A percentile compares a stretch with the other conserved stretches of the same genome.
Evolutionary conservation across 805 yeast species (phyloP).

Genomic region (Huiozyma naganishii): DNA sequence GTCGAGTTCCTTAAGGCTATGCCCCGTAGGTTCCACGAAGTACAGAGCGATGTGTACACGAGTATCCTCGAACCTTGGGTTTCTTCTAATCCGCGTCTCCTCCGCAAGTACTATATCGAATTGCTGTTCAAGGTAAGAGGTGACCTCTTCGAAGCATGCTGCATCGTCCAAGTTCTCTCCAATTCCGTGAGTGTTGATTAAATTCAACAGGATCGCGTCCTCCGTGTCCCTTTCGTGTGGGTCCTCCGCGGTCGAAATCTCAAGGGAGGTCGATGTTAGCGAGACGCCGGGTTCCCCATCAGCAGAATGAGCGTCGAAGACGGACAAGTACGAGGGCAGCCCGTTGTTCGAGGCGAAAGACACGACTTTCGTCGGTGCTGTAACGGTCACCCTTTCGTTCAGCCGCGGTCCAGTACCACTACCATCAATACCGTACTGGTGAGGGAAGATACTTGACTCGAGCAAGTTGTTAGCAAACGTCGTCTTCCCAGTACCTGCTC

Average conservation of each 20-base stretch:
- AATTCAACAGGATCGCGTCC: constrained; percentile 43
- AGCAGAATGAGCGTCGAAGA: constrained; percentile 51
- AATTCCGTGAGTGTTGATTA: constrained; percentile 65
- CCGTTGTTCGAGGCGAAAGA: constrained; percentile 53
- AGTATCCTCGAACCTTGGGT: constrained; percentile 70
- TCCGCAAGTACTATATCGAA: constrained; percentile 73
- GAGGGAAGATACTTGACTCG: constrained; percentile 51
- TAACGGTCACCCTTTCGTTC: constrained; percentile 17
- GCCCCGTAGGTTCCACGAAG: constrained; percentile 68
- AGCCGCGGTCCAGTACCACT: constrained; percentile 7
- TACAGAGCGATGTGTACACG: constrained; percentile 66
- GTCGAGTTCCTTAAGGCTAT: constrained; percentile 67
- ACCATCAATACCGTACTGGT: constrained; percentile 37
- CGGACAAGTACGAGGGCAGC: constrained; percentile 46
- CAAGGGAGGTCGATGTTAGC: constrained; percentile 37
- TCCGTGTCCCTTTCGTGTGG: constrained; percentile 8
- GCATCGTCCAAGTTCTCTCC: constrained; percentile 71
- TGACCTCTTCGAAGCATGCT: constrained; percentile 55
- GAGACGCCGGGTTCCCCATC: constrained; percentile 66
- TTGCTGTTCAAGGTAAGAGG: constrained; percentile 60
- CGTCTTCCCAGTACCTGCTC: constrained; percentile 68
- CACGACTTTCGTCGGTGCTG: constrained; percentile 30
- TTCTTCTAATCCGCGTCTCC: constrained; percentile 77
- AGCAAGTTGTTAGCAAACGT: constrained; percentile 61
- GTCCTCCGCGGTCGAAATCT: constrained; percentile 16